Evolutionary conservation across 2,329 filamentous ascomycete species (phyloP), one percentile per base, ranked within the genome.

Genomic region (Fusarium sarcochroum): DNA sequence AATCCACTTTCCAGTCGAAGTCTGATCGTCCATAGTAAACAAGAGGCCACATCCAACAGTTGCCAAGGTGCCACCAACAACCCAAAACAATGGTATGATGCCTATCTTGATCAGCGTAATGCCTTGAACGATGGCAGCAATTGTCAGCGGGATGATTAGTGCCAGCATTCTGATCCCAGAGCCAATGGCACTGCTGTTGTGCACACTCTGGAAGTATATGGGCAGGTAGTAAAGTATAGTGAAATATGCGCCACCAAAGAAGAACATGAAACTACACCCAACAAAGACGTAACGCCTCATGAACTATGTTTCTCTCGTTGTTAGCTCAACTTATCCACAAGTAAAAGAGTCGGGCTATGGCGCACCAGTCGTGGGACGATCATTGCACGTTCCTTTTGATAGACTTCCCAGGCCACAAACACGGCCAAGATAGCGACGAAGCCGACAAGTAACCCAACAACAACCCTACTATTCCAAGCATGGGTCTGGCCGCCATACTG

Each of bases 401-500:
- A 30, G 27, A 30, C 10, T 30, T 30, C 27, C 27, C 27, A 30
- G 4, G 10, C 9, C 27, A 30, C 27, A 30, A 30, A 84, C 17
- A 73, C 64, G 17, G 72, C 63, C 5, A 79, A 25, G 49, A 79
- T 78, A 53, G 73, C 38, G 21, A 64, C 70, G 37, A 77, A 78
- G 14, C 80, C 80, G 48, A 84, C 77, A n/a, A 84, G 73, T 9
- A 80, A 77, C 6, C 80, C 82, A 49, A 84, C 78, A 47, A 84
- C 78, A 11, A 70, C 52, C 42, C 77, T 75, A 1, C 74, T 76
- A 50, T 76, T 76, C 83, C 83, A 86, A 11, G 78, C 41, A 53
- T 84, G 76, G 0, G 77, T 77, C 35, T 77, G 74, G 9, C 84
- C 84, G 42, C 81, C 84, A 75, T 80, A 85, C 70, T 85, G 81